Conservation (phyloP, 2,329 filamentous ascomycete species). For the Immersiporthe knoxdaviesiana region DNA sequence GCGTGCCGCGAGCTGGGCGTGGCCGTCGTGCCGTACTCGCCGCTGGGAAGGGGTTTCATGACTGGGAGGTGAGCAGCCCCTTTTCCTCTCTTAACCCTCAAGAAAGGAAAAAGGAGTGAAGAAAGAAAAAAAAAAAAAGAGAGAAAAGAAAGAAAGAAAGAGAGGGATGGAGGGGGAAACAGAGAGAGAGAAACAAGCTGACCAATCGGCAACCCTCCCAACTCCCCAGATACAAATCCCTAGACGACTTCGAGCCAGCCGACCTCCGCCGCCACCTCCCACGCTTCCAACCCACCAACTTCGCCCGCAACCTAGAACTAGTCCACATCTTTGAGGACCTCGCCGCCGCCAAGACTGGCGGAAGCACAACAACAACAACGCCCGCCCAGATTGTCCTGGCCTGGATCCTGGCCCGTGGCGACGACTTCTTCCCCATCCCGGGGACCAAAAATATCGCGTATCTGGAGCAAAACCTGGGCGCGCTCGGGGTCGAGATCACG, state of each 20-base stretch:
- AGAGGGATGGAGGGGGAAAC: not conserved
- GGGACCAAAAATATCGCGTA: constrained; percentile 53
- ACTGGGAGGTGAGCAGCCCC: constrained; percentile 42
- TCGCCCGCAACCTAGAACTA: constrained; percentile 58
- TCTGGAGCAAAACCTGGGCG: constrained; percentile 50
- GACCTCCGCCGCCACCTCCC: constrained; percentile 54
- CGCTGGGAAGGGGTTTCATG: constrained; percentile 62
- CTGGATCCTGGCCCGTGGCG: constrained; percentile 64
- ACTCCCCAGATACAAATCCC: constrained; percentile 43
- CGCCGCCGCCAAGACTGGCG: constrained; percentile 53
- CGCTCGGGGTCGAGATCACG: constrained; percentile 39
- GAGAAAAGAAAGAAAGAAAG: not conserved
- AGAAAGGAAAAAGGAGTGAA: no score
- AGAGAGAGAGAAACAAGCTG: not conserved
- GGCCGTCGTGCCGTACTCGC: constrained; percentile 60
- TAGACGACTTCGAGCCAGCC: constrained; percentile 49
- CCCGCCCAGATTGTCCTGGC: constrained; percentile 63
- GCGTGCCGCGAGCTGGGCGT: constrained; percentile 63
- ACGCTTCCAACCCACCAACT: constrained; percentile 56
- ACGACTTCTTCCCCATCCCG: constrained; percentile 63
- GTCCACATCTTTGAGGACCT: constrained; percentile 54
- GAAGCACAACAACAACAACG: constrained; percentile 39
- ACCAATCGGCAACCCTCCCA: not conserved
- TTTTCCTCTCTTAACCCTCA: not conserved
- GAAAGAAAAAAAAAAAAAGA: not conserved